Evolutionary conservation across 495 filamentous ascomycete genomes (phyloP), one percentile per base, ranked within the genome.

Genomic region (Penicillium lagena): DNA sequence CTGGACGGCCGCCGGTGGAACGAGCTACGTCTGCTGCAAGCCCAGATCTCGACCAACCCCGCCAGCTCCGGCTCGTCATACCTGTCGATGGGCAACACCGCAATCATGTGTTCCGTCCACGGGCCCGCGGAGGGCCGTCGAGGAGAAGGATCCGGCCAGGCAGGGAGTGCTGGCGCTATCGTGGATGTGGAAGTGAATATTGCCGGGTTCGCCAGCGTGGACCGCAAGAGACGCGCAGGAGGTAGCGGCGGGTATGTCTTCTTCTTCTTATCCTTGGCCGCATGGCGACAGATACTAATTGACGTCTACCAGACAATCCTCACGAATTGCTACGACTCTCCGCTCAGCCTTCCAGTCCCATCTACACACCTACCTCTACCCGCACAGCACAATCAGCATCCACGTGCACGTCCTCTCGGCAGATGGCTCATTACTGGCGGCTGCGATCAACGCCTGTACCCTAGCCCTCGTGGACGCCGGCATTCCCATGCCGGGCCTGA

Each of bases 1-100:
- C 86, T 94, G 53, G 90, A 96, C 64, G 90, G 93, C 46, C 87
- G 93, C 9, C 81, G 93, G 37, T 99, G 94, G 94, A 99, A 99
- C 69, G 93, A 99, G 65, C 82, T 97, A 35, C 89, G 93, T 27
- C 83, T 87, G 29, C 73, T 97, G 36, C 80, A 85, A 67, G 91
- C 86, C 32, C 87, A 94, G 66, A 89, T 97, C 61, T 86, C 82
- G 35, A 96, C 88, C 14, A 91, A 95, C 66, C 81, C 89, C 22
- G 81, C 89, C 44, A 88, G 90, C 29, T 93, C 96, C 42, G 93
- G 93, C 9, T 90, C 85, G 17, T 82, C 80, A 40, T 96, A 95
- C 64, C 75, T 97, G 15, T 86, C 93, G 55, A 93, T 95, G 83
- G 93, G 93, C 47, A 94, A 96, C 61, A 98, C 94, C 4, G 89